Percentiles rank a stretch among this genome's conserved stretches.
These are phyloP conservation scores for Syzygium aqueum DNA, from an alignment of 345 rosid genomes.

Conservation along the genomic window DNA sequence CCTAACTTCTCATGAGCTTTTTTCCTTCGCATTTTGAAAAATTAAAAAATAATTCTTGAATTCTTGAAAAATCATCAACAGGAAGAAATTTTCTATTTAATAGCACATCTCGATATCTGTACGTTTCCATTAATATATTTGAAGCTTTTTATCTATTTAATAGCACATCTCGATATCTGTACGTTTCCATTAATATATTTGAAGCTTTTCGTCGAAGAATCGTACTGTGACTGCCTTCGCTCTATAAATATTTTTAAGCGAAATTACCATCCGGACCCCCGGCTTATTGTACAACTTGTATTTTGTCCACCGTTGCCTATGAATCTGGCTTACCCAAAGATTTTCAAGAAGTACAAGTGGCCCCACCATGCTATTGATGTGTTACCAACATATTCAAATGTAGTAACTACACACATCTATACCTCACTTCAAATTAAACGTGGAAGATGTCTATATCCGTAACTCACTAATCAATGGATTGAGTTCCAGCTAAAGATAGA, in stretches of 20 bases:
- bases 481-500: neutral
- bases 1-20: too few relatives aligned
- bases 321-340: neutral
- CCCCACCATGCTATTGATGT: neutral
- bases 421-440: neutral
- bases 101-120: rapidly evolving
- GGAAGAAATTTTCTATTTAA: neutral
- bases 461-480: neutral
- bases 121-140: neutral
- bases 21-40: neutral
- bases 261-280: neutral
- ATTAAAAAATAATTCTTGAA: neutral
- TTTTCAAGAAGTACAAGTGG: neutral
- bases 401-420: neutral
- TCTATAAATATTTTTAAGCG: neutral
- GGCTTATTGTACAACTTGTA: neutral
- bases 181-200: neutral
- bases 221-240: too few relatives aligned
- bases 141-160: too few relatives aligned
- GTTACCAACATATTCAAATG: neutral
- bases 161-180: rapidly evolving
- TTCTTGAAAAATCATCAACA: neutral
- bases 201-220: too few relatives aligned
- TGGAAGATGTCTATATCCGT: neutral
- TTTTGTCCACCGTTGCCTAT: neutral